Percentiles rank a stretch among this genome's conserved stretches.
Conservation (phyloP, 2,329 filamentous ascomycete species). For the Zalaria obscura region DNA sequence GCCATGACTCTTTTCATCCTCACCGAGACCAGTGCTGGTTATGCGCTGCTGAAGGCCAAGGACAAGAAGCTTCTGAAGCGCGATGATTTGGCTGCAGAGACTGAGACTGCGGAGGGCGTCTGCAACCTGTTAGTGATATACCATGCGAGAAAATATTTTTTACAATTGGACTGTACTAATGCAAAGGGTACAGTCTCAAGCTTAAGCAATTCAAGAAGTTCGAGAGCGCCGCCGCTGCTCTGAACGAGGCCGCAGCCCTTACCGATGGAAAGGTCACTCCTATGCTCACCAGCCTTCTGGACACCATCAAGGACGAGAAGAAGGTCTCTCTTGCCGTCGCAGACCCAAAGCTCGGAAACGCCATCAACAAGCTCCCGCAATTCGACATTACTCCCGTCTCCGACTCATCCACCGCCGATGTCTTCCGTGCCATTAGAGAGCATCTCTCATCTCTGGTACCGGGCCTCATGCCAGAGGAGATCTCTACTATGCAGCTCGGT, state of each 20-base stretch:
- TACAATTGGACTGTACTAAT: too few relatives aligned
- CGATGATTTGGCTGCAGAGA: constrained; percentile 61
- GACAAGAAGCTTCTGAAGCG: constrained; percentile 96
- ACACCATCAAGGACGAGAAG: constrained; percentile 91
- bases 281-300: constrained; percentile 66
- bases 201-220: constrained; percentile 97
- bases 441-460: constrained; percentile 84
- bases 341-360: constrained; percentile 77
- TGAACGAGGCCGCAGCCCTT: constrained; percentile 79
- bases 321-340: constrained; percentile 90
- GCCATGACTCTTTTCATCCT: constrained; percentile 58
- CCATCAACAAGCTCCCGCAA: constrained; percentile 83
- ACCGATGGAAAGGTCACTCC: constrained; percentile 82
- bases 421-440: constrained; percentile 88
- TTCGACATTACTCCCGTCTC: constrained; percentile 74
- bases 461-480: constrained; percentile 68
- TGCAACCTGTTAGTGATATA: constrained; percentile 47
- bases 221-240: constrained; percentile 76
- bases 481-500: constrained; percentile 90
- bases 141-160: constrained; percentile 19
- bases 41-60: constrained; percentile 94
- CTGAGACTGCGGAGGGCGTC: constrained; percentile 68
- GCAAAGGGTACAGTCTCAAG: constrained; percentile 42
- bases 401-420: constrained; percentile 68
- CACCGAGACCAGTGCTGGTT: constrained; percentile 87